phyloP scores from a whole-genome alignment of 768 basidiomycete genomes.

The Mycena vulgaris region DNA sequence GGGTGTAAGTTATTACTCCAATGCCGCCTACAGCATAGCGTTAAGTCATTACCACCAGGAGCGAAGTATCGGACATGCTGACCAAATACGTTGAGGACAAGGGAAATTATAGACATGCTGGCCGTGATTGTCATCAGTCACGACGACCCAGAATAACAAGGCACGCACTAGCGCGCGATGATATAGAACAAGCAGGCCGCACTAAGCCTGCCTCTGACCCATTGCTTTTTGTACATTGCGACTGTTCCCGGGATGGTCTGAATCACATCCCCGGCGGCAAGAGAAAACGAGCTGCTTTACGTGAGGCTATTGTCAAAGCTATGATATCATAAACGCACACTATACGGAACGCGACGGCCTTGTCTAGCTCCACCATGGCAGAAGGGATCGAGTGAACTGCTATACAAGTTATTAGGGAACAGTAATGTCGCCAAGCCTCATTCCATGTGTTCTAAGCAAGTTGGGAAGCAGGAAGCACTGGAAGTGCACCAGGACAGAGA shows the following conservation, averaged over 20 bases:
- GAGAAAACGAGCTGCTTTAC: constrained; percentile 14
- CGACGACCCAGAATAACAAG: neutral
- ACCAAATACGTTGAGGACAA: neutral
- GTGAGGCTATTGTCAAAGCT: neutral
- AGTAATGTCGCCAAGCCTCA: too few species aligned
- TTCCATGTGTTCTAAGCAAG: too few species aligned
- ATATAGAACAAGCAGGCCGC: constrained; percentile 29
- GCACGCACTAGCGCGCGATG: constrained; percentile 29
- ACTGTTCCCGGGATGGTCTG: constrained; percentile 30
- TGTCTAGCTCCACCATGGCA: neutral
- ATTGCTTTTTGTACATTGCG: constrained; percentile 29
- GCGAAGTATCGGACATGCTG: neutral
- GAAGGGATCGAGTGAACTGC: too few species aligned
- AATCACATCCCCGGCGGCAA: constrained; percentile 28
- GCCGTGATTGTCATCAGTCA: neutral
- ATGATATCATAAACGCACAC: constrained; percentile 3
- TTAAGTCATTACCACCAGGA: neutral
- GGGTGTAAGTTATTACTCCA: neutral
- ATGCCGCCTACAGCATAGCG: neutral
- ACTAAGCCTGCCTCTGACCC: constrained; percentile 22
- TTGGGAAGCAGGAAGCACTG: too few species aligned
- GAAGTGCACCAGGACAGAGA: too few species aligned
- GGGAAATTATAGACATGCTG: neutral
- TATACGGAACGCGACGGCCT: constrained; percentile 26
- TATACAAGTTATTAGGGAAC: too few species aligned